phyloP scores from a whole-genome alignment of 129 eudicot genomes.

The sunflower (Helianthus annuus) region DNA sequence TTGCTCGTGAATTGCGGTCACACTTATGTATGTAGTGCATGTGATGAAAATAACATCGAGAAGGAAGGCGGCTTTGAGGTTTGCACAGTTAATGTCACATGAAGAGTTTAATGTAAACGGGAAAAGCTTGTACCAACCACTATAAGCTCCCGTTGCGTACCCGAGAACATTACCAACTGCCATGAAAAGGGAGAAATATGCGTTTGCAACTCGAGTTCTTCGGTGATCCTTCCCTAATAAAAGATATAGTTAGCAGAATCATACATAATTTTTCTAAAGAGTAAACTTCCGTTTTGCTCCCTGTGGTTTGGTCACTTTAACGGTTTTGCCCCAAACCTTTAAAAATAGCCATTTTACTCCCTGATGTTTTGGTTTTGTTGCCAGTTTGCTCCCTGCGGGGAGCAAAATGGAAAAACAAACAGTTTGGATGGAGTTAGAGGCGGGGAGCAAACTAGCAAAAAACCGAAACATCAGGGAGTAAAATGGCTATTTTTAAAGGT shows the following conservation, averaged over 20 bases:
- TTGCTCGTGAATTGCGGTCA: slow-evolving; percentile 73
- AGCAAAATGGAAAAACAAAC: no score
- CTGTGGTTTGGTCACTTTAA: no score
- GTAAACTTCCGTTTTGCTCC: no score
- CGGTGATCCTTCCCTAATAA: slow-evolving; percentile 81
- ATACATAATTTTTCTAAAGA: neutral
- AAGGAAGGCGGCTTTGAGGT: slow-evolving; percentile 90
- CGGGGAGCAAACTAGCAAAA: no score
- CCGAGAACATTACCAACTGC: slow-evolving; percentile 95
- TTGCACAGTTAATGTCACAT: slow-evolving; percentile 80
- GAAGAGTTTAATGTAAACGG: slow-evolving; percentile 77
- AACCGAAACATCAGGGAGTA: no score
- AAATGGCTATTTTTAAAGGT: no score
- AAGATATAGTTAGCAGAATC: slow-evolving; percentile 23
- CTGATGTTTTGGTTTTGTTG: no score
- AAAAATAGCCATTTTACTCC: no score
- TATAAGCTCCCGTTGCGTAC: slow-evolving; percentile 91
- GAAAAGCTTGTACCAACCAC: slow-evolving; percentile 76
- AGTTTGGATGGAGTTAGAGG: no score
- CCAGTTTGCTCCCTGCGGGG: no score
- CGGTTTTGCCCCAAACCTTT: no score
- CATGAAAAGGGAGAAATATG: slow-evolving; percentile 91
- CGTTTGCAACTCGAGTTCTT: slow-evolving; percentile 97
- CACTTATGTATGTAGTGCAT: slow-evolving; percentile 73
- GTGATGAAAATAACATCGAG: slow-evolving; percentile 69